A percentile compares a stretch with the other conserved stretches of the same genome.
Evolutionary conservation across 1,284 basidiomycete species (phyloP).

Genomic region (Macrocystidia cucumis): DNA sequence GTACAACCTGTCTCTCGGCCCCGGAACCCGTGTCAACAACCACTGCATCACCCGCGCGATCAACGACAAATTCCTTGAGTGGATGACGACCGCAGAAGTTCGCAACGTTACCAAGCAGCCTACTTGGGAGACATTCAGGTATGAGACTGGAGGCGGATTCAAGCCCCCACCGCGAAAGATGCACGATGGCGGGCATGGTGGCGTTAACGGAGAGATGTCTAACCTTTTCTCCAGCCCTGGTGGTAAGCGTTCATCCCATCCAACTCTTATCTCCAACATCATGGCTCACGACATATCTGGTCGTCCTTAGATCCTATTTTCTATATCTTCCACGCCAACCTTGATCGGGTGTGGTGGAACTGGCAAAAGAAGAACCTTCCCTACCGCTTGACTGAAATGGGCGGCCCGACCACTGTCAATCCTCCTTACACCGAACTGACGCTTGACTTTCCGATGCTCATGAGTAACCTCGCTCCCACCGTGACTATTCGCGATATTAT

Average conservation of each 20-base stretch:
- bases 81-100: slow-evolving; percentile 17
- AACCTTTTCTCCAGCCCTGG: slow-evolving; percentile 27
- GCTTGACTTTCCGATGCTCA: slow-evolving; percentile 14
- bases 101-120: slow-evolving; percentile 14
- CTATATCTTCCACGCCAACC: slow-evolving; percentile 28
- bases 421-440: slow-evolving; percentile 16
- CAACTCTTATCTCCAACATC: not conserved
- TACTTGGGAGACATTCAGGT: slow-evolving; percentile 24
- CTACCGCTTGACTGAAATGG: slow-evolving; percentile 21
- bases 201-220: slow-evolving; percentile 26
- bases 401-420: slow-evolving; percentile 16
- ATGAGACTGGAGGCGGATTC: slow-evolving; percentile 24
- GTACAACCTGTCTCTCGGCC: slow-evolving; percentile 23
- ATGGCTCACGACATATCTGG: not conserved
- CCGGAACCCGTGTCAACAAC: slow-evolving; percentile 20
- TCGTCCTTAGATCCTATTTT: slow-evolving; percentile 30
- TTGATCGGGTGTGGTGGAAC: slow-evolving; percentile 30
- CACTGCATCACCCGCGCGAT: slow-evolving; percentile 25
- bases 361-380: slow-evolving; percentile 20
- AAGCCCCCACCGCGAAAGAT: slow-evolving; percentile 15
- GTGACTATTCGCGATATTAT: slow-evolving; percentile 19
- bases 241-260: slow-evolving; percentile 15
- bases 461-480: slow-evolving; percentile 12
- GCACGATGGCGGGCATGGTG: slow-evolving; percentile 26
- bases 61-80: slow-evolving; percentile 13